Conservation (phyloP, 2,329 filamentous ascomycete species). For the Pezicula carpinea region DNA sequence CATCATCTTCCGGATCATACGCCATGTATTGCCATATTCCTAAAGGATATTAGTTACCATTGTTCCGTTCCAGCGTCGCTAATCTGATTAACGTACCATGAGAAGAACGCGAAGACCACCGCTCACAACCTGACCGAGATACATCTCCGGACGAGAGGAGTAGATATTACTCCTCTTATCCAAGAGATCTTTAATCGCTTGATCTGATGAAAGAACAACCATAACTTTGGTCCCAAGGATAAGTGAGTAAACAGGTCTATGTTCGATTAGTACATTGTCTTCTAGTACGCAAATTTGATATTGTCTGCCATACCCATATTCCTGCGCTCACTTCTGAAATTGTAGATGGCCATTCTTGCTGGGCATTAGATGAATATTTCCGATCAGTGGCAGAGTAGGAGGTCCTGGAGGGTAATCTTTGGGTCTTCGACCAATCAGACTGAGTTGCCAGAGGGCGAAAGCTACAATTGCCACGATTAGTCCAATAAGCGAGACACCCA, state of each 20-base stretch:
- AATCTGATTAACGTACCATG: conserved; percentile 35
- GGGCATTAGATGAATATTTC: conserved; percentile 14
- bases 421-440: conserved; percentile 7
- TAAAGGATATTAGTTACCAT: conserved; percentile 26
- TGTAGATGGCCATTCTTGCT: conserved; percentile 5
- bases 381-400: conserved; percentile 14
- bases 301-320: conserved; percentile 15
- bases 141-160: conserved; percentile 8
- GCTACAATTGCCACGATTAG: background rate
- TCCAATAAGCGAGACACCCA: no score
- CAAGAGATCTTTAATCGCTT: conserved; percentile 15
- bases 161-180: conserved; percentile 16
- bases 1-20: conserved; percentile 38
- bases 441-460: background rate
- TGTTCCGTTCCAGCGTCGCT: no score
- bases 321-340: conserved; percentile 15
- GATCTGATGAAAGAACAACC: conserved; percentile 12
- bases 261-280: background rate
- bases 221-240: conserved; percentile 15
- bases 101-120: conserved; percentile 40
- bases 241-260: conserved; percentile 25
- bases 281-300: background rate
- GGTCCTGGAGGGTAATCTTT: conserved; percentile 14
- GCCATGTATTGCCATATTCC: conserved; percentile 25
- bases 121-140: conserved; percentile 28